Conservation (phyloP, 1,139 yeast genomes). For the Williopsis jadinii region DNA sequence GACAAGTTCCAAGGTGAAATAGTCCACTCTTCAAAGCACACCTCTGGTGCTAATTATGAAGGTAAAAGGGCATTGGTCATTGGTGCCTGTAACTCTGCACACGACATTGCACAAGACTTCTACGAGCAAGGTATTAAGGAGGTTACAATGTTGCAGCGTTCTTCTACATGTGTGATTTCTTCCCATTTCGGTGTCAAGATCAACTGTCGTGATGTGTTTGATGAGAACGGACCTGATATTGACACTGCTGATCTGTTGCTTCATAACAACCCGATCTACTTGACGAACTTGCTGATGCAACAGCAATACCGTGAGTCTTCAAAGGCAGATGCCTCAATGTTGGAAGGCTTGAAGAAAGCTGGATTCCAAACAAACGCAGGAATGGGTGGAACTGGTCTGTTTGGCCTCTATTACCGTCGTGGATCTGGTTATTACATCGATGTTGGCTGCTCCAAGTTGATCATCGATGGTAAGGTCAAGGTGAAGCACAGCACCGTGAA, state of each 20-base stretch:
- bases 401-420: conserved; percentile 32
- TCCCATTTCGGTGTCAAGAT: conserved; percentile 29
- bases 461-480: conserved; percentile 32
- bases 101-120: conserved; percentile 39
- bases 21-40: conserved; percentile 34
- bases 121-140: conserved; percentile 34
- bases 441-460: conserved; percentile 35
- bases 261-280: conserved; percentile 28
- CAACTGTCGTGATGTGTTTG: conserved; percentile 28
- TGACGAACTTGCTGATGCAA: conserved; percentile 28
- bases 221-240: conserved; percentile 30
- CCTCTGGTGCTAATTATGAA: conserved; percentile 31
- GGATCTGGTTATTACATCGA: conserved; percentile 43
- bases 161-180: conserved; percentile 36
- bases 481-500: conserved; percentile 31
- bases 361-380: conserved; percentile 38
- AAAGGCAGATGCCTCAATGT: conserved; percentile 26
- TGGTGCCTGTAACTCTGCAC: conserved; percentile 39
- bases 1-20: conserved; percentile 32
- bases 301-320: conserved; percentile 28
- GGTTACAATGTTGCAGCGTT: conserved; percentile 37
- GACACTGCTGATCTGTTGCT: conserved; percentile 32
- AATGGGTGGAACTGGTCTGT: conserved; percentile 36
- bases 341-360: conserved; percentile 26
- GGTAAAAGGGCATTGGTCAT: conserved; percentile 37